Base-by-base conservation (phyloP, 192 early-diverging fungal genomes). In the Gamsiella multidivaricata region DNA sequence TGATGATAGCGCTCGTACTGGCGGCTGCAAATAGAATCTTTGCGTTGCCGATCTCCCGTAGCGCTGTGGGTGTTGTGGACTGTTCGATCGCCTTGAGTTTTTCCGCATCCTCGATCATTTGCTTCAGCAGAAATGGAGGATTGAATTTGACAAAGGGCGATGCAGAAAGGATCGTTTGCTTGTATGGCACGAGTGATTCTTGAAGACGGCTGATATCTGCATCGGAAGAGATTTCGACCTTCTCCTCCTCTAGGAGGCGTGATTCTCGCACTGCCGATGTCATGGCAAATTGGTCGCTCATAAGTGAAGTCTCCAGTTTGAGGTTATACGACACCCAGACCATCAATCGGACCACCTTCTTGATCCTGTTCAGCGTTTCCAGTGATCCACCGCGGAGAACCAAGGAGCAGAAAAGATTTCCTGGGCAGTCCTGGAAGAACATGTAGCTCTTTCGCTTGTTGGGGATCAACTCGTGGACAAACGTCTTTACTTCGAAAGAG, bases 81-180 rank as follows among this genome's bases (percentile, higher is more conserved):
- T 78, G 68, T 50, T 80, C 61, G 26, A 87, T 71, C 28, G 62
- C 42, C 14, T 80, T 74, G 7, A 87, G 36, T n/a, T 62, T 65
- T 23, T 70, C 79, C 36, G 91, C 93, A 23, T 87, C 87, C 17
- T 88, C 81, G 26, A 84, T 87, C 83, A 92, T 85, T 23, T 81
- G 68, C 17, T 82, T 78, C 41, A 99, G 82, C 17, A 96, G 80
- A 71, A 94, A 95, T 1, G 97, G 97, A 5, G 91, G 89, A 14
- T 94, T 91, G 65, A 96, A 96, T 34, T 78, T 78, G 25, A 99
- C 95, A 78, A 88, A 89, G 2, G 95, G 95, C 0, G 96, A 97
- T 3, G 90, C 94, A 1, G 96, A 97, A 12, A 99, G 82, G 39
- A 94, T 90, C 1, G 88, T 87, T n/a, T 83, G 75, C 68, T 92